Evolutionary conservation across 2,329 filamentous ascomycete genomes (phyloP).

Genomic region (Hypoxylon sp.): DNA sequence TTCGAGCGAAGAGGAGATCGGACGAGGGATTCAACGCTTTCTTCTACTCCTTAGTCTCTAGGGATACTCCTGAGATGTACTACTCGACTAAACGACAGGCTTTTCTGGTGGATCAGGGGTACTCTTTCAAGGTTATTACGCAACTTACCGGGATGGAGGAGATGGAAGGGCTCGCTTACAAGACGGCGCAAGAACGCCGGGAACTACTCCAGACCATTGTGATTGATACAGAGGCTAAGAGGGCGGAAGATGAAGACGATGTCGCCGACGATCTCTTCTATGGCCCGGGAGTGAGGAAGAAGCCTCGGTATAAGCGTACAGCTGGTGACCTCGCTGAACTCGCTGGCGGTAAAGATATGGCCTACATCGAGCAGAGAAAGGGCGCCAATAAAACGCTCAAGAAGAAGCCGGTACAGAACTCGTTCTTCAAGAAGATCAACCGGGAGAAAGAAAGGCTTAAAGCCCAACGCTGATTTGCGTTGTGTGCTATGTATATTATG

Average conservation of each 20-base stretch:
- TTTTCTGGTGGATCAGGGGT: conserved; percentile 97
- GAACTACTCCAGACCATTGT: conserved; percentile 92
- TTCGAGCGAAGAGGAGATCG: conserved; percentile 94
- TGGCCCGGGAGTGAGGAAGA: conserved; percentile 46
- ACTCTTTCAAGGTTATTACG: conserved; percentile 99
- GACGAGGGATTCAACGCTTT: conserved; percentile 99
- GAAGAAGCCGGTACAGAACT: conserved; percentile 70
- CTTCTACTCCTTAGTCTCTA: conserved; percentile 97
- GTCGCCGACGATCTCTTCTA: conserved; percentile 65
- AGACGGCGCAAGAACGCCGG: conserved; percentile 82
- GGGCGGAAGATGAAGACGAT: conserved; percentile 74
- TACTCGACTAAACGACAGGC: conserved; percentile 97
- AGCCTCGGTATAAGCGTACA: conserved; percentile 75
- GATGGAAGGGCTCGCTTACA: conserved; percentile 84
- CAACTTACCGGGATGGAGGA: conserved; percentile 92
- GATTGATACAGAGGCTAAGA: conserved; percentile 83
- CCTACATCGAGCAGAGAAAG: conserved; percentile 90
- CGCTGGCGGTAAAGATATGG: conserved; percentile 95
- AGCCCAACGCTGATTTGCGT: conserved; percentile 38
- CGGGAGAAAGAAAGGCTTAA: conserved; percentile 71
- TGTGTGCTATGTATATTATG: conserved; percentile 23
- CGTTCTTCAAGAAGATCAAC: conserved; percentile 77
- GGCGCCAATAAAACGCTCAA: conserved; percentile 75
- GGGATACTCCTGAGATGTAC: conserved; percentile 98
- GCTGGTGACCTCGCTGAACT: conserved; percentile 89